These are phyloP conservation scores for Lactuca saligna DNA, from an alignment of 129 eudicot genomes.

Conservation along the genomic window DNA sequence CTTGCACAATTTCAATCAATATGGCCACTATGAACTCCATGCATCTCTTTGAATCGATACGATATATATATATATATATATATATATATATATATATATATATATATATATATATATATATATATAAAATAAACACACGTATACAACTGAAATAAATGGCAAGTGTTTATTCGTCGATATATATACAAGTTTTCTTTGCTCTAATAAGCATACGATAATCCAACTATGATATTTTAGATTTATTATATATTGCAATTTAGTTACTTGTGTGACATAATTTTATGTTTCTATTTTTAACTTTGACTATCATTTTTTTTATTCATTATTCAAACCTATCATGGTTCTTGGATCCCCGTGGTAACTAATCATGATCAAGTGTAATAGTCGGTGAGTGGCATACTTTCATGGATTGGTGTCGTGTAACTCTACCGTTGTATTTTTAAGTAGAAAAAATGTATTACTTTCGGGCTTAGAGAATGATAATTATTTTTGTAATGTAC, in stretches of 20 bases:
- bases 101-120: constrained; percentile 7
- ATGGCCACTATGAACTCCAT: constrained; percentile 50
- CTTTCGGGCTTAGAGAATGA: too few relatives aligned
- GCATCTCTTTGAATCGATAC: not conserved
- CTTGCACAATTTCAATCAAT: constrained; percentile 55
- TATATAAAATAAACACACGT: constrained; percentile 4
- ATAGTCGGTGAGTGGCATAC: not conserved
- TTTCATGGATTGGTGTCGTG: not conserved
- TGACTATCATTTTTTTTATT: too few relatives aligned
- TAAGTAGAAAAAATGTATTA: too few relatives aligned
- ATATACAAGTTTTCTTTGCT: not conserved
- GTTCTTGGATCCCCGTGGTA: not conserved
- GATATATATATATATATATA: constrained; percentile 7
- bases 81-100: constrained; percentile 11
- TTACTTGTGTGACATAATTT: not conserved
- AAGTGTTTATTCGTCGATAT: not conserved
- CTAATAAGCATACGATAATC: constrained; percentile 10
- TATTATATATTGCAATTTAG: not conserved
- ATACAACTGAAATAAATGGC: constrained; percentile 19
- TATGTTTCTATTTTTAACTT: not conserved
- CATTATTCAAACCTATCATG: not conserved
- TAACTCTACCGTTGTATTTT: too few relatives aligned
- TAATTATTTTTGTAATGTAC: too few relatives aligned
- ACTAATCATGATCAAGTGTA: not conserved
- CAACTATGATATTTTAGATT: constrained; percentile 14